phyloP scores from a whole-genome alignment of 768 basidiomycete genomes.

The Heimioporus sp. region DNA sequence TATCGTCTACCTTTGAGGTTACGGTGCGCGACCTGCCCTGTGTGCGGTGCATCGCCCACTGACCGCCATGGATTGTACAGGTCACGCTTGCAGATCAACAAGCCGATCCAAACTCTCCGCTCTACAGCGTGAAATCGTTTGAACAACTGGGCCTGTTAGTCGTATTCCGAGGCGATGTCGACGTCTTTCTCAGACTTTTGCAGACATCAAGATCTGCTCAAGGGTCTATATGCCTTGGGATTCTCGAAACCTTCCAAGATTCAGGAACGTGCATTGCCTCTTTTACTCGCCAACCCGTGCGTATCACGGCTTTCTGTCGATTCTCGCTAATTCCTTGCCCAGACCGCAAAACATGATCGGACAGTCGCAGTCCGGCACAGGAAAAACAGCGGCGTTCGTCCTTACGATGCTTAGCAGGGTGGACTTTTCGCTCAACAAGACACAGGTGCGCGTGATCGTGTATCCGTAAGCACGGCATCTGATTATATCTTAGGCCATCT shows the following conservation, averaged over 20 bases:
- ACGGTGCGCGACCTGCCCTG: slow-evolving; percentile 45
- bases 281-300: slow-evolving; percentile 88
- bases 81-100: slow-evolving; percentile 98
- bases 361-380: slow-evolving; percentile 98
- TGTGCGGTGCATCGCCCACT: not conserved
- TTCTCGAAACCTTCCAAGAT: slow-evolving; percentile 99
- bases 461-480: not conserved
- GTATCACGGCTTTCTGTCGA: slow-evolving; percentile 22
- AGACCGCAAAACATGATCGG: slow-evolving; percentile 99
- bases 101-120: slow-evolving; percentile 91
- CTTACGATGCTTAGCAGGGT: slow-evolving; percentile 95
- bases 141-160: slow-evolving; percentile 93
- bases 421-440: slow-evolving; percentile 76
- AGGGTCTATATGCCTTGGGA: slow-evolving; percentile 92
- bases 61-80: slow-evolving; percentile 36
- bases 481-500: slow-evolving; percentile 65
- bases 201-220: slow-evolving; percentile 84
- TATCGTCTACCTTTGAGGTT: slow-evolving; percentile 82
- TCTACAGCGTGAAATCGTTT: slow-evolving; percentile 91
- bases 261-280: slow-evolving; percentile 92
- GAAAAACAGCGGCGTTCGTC: slow-evolving; percentile 98
- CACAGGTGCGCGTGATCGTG: slow-evolving; percentile 58
- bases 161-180: not conserved
- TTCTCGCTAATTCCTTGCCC: slow-evolving; percentile 2
- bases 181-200: slow-evolving; percentile 5